These are phyloP conservation scores for Yamadazyma aaseri DNA, from an alignment of 1,139 yeast genomes.

Conservation along the genomic window DNA sequence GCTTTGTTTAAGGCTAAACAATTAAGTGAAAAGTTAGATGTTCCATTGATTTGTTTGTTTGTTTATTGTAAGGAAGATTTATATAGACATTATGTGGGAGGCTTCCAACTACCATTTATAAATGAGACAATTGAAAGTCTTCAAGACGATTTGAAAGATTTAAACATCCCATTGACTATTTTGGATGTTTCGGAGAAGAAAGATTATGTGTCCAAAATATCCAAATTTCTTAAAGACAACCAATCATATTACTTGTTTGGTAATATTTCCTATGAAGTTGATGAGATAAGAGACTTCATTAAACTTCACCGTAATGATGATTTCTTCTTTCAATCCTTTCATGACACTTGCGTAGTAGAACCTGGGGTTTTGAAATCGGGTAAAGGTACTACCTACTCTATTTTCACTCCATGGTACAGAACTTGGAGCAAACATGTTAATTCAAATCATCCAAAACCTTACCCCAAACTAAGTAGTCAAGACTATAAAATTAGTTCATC, in stretches of 20 bases:
- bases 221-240: conserved; percentile 23
- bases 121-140: conserved; percentile 30
- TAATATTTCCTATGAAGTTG: conserved; percentile 51
- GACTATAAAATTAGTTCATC: conserved; percentile 66
- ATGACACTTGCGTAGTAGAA: conserved; percentile 48
- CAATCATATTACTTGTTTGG: conserved; percentile 33
- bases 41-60: conserved; percentile 36
- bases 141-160: conserved; percentile 23
- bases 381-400: conserved; percentile 47
- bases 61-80: conserved; percentile 40
- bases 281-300: conserved; percentile 44
- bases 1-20: conserved; percentile 35
- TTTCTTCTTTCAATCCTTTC: conserved; percentile 27
- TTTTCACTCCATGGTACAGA: conserved; percentile 54
- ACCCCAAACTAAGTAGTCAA: conserved; percentile 12
- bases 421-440: conserved; percentile 34
- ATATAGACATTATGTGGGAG: conserved; percentile 41
- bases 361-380: conserved; percentile 43
- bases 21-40: conserved; percentile 21
- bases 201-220: conserved; percentile 22
- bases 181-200: conserved; percentile 27
- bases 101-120: conserved; percentile 41
- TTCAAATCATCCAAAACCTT: conserved; percentile 6
- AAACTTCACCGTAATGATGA: conserved; percentile 15
- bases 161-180: conserved; percentile 42